These are phyloP conservation scores for Colletotrichum navitas DNA, from an alignment of 2,329 filamentous ascomycete species.

Conservation along the genomic window DNA sequence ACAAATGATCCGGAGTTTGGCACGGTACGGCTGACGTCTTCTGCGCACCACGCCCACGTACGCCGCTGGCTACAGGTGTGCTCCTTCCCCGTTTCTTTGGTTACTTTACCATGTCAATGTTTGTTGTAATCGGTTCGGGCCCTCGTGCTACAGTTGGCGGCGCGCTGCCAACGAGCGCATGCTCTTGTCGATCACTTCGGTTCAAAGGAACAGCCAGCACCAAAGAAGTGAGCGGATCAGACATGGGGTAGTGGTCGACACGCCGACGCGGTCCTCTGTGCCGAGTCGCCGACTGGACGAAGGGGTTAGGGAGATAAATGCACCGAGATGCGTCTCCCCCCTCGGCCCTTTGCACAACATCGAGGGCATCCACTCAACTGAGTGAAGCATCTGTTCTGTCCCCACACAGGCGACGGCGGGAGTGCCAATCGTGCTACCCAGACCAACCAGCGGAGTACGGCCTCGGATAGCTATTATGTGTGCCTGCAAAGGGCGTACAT, in stretches of 20 bases:
- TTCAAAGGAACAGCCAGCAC: background rate
- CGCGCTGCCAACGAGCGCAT: background rate
- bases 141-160: background rate
- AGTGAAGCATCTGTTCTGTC: conserved; percentile 5
- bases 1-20: background rate
- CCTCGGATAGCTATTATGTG: background rate
- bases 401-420: background rate
- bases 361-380: background rate
- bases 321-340: conserved; percentile 9
- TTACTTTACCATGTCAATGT: background rate
- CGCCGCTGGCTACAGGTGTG: background rate
- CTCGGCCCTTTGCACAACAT: conserved; percentile 1
- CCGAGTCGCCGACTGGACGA: conserved; percentile 19
- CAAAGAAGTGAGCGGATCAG: background rate
- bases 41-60: background rate
- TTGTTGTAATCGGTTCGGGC: background rate
- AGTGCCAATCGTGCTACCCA: conserved; percentile 6
- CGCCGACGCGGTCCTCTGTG: conserved; percentile 12
- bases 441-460: conserved; percentile 8
- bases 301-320: conserved; percentile 1
- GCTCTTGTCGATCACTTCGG: conserved; percentile 24
- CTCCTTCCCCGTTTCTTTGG: background rate
- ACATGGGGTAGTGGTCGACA: background rate
- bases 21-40: background rate
- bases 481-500: background rate